Base-by-base conservation (phyloP, 257 asterid species). In the Petunia secreta region DNA sequence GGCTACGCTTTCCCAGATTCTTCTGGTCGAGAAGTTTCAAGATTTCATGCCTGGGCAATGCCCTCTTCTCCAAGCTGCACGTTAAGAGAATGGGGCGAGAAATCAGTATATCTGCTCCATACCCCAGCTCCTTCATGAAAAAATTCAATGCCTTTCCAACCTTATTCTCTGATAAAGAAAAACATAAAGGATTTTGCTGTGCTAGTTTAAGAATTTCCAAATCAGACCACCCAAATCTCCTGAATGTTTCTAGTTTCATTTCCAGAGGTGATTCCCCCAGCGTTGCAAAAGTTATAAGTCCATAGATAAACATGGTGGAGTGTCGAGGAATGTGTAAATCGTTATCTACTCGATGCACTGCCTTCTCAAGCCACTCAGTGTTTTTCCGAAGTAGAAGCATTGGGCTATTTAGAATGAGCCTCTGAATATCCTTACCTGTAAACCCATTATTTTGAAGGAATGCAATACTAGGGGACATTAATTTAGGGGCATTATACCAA, bases 21-120 rank as follows among this genome's bases (percentile, higher is more conserved):
- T 50, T 48, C 62, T 81, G 55, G 43, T 74, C 75, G 41, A 81
- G 71, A 59, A 64, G 15, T 8, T 81, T 73, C 65, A 75, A 4
- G 16, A 81, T 65, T 63, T 38, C 64, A 62, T 11, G 62, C 75
- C 84, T 81, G 4, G 25, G 25, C 25, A 25, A 25, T 25, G 25
- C 25, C 25, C 25, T 25, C 25, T 25, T 25, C 25, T 25, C 25
- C 25, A 25, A 25, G 25, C 25, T 25, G 25, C 25, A 25, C 25
- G 25, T 25, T 25, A 25, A 25, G 25, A 25, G 25, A 25, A 25
- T 25, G 25, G 25, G 25, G 25, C 25, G 25, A 25, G 25, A 25
- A 25, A 25, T 25, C 25, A 25, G 25, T 25, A 25, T 25, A 25
- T 25, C 25, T 25, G 25, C 25, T 25, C 25, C 25, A 25, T 25